Evolutionary conservation across 2,329 filamentous ascomycete species (phyloP), one percentile per base, ranked within the genome.

Genomic region (Monilinia polystroma): DNA sequence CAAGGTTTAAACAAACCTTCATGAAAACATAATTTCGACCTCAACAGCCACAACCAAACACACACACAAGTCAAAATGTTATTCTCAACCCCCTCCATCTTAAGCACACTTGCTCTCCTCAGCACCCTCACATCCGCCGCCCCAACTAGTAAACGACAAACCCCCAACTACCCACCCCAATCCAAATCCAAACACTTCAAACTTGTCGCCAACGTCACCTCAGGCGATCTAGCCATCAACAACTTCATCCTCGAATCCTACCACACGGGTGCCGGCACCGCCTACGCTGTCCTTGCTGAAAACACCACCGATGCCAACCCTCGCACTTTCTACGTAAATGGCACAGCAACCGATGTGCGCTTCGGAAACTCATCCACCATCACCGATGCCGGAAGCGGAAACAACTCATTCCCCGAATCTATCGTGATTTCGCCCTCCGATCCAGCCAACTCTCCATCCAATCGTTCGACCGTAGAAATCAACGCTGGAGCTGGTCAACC

Each of bases 321-420:
- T 7, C 75, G 76, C 59, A 70, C 80, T 67, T 84, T 84, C 72
- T 84, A 84, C 78, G 75, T 81, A 66, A 84, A 85, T 71, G 81
- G 80, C 71, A 82, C 82, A 16, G 76, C 76, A 16, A 67, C 73
- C 8, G 76, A 80, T 51, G 69, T 78, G 8, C 70, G 71, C 23
- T 73, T 72, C 47, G 71, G 74, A 51, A 63, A 70, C 53, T 76
- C 77, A 47, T 77, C 75, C 53, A 72, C 81, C 60, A 65, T 83
- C 41, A 78, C 77, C 35, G 81, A 83, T 68, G 76, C 76, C 23
- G 80, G 79, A 43, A 47, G n/a, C 8, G 57, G 41, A n/a, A 16
- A 41, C 14, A 6, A 29, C 12, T 78, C 74, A 7, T 79, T 79
- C 43, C 68, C 64, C 4, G 76, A 77, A 64, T 79, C 81, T 4